These are phyloP conservation scores for Fraxinus platypoda DNA, from an alignment of 305 asterid species.

Conservation along the genomic window DNA sequence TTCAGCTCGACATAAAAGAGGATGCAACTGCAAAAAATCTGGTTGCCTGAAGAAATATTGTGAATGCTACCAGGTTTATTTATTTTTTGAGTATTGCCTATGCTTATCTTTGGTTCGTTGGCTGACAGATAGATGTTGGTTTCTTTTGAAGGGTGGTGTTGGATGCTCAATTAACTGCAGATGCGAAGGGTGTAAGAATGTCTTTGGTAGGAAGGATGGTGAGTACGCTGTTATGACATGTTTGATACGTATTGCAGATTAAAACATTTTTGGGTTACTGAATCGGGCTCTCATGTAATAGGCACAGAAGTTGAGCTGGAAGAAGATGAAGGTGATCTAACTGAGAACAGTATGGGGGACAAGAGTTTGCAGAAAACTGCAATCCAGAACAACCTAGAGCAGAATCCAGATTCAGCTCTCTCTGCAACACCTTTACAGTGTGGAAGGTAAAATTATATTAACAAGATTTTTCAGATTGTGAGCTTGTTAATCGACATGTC, in stretches of 20 bases:
- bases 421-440: constrained; percentile 39
- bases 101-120: constrained; percentile 4
- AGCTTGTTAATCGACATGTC: constrained; percentile 5
- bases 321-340: constrained; percentile 35
- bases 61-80: constrained; percentile 90
- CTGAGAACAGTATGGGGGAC: constrained; percentile 26
- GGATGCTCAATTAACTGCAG: constrained; percentile 97
- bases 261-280: constrained; percentile 5
- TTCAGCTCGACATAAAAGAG: constrained; percentile 97
- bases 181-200: constrained; percentile 95
- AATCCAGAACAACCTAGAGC: constrained; percentile 22
- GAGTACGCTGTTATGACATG: constrained; percentile 23
- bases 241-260: not conserved
- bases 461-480: not conserved
- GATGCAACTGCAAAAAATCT: constrained; percentile 98
- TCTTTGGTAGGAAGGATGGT: constrained; percentile 87
- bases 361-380: constrained; percentile 17
- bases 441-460: constrained; percentile 26
- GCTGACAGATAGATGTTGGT: constrained; percentile 30
- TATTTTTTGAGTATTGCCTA: not conserved
- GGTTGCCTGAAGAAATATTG: constrained; percentile 95
- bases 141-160: constrained; percentile 71
- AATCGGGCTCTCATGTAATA: constrained; percentile 30
- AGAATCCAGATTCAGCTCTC: constrained; percentile 27
- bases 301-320: constrained; percentile 33